Evolutionary conservation across 345 rosid species (phyloP), one percentile per base, ranked within the genome.

Genomic region (Eucalyptus shirleyi): DNA sequence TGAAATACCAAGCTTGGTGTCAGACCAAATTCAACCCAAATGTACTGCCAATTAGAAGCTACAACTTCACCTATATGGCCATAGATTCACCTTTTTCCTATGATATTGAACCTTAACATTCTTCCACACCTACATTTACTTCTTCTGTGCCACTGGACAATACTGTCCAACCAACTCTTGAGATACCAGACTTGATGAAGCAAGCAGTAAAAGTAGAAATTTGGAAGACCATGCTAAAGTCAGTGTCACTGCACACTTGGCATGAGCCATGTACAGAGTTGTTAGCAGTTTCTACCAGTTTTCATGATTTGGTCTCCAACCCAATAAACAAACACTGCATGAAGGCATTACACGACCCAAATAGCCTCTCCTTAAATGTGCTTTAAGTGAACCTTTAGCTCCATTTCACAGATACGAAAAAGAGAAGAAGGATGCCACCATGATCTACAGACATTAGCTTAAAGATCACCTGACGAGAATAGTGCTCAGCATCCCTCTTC

Each of bases 401-500:
- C 47, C 24, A 40, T 77, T 77, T 77, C 83, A 40, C 16, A 40
- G 83, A 24, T 86, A 53, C 2, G 15, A 80, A 86, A 37, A 87
- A 50, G 87, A 87, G 18, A 81, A 90, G 56, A 88, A 90, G 67
- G 26, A 67, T 32, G 44, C n/a, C 42, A 42, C 34, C 69, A 88
- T 8, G 86, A 40, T 50, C 47, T 9, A 49, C 86, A 51, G 23
- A n/a, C 89, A 90, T 87, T 50, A 89, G 56, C 90, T 86, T 91
- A 88, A 86, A 89, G 87, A 50, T 87, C 24, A 98, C 99, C 98
- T 98, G 98, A 55, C 99, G 98, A 86, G 99, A 98, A 95, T 98
- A 98, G 91, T 96, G 99, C 92, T 98, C 99, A n/a, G 99, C 99
- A 94, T 98, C 99, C 91, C 99, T 96, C 94, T 96, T 97, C 99